These are phyloP conservation scores for Acanthamoeba divionensis DNA, from an alignment of 208 protist genomes.

Conservation along the genomic window DNA sequence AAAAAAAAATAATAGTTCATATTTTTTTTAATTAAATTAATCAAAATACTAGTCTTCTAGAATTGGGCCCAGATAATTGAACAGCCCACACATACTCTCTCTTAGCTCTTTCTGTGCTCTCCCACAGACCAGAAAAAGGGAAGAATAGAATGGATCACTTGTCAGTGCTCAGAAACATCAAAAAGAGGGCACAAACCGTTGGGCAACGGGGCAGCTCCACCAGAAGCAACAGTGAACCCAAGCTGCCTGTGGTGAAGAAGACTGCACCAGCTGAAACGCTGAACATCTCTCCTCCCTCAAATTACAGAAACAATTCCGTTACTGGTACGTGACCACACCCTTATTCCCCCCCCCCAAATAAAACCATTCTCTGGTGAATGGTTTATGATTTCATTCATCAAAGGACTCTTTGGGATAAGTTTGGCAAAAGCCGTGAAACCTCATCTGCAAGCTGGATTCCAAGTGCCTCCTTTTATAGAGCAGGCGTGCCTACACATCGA, in stretches of 20 bases:
- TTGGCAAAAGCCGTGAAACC: neutral
- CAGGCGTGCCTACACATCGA: constrained; percentile 36
- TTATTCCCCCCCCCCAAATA: neutral
- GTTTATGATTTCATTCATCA: neutral
- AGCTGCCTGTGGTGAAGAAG: neutral
- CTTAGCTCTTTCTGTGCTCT: too few relatives aligned
- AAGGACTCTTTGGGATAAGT: neutral
- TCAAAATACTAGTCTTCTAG: too few relatives aligned
- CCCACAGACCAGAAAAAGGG: too few relatives aligned
- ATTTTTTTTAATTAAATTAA: too few relatives aligned
- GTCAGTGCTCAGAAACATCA: too few relatives aligned
- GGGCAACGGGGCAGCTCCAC: too few relatives aligned
- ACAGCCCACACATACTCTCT: too few relatives aligned
- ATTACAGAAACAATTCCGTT: neutral
- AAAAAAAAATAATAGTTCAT: too few relatives aligned
- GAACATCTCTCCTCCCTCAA: neutral
- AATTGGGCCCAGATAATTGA: too few relatives aligned
- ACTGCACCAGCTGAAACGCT: neutral
- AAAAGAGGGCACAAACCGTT: too few relatives aligned
- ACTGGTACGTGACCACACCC: neutral
- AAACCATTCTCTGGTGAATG: neutral
- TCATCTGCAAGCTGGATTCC: neutral
- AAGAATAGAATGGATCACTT: too few relatives aligned
- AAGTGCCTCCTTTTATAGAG: constrained; percentile 35
- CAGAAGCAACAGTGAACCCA: too few relatives aligned